Percentiles rank a stretch among this genome's conserved stretches.
These are phyloP conservation scores for Babesia bigemina DNA, from an alignment of 169 alveolate species.

Conservation along the genomic window DNA sequence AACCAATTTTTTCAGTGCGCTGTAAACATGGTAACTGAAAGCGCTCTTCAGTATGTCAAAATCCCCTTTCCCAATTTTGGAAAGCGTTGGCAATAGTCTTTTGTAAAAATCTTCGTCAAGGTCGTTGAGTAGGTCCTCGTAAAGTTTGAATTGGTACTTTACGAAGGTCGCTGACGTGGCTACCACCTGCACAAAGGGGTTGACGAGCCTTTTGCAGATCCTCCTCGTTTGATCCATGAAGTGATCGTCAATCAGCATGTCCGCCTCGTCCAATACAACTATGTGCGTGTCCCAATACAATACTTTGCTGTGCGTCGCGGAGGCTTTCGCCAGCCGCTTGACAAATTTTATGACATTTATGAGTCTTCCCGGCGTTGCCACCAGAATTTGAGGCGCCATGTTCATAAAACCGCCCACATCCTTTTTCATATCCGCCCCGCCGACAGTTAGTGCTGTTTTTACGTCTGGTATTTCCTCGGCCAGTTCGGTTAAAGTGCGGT, in stretches of 20 bases:
- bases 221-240: conserved; percentile 47
- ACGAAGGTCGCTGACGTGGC: conserved; percentile 69
- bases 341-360: conserved; percentile 54
- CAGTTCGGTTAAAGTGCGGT: conserved; percentile 32
- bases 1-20: background rate
- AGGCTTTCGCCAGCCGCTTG: conserved; percentile 5
- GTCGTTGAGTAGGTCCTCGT: conserved; percentile 44
- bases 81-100: background rate
- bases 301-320: conserved; percentile 4
- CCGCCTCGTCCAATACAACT: conserved; percentile 62
- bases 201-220: conserved; percentile 47
- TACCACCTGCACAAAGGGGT: conserved; percentile 59
- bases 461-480: conserved; percentile 14
- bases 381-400: conserved; percentile 47
- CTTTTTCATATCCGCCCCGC: conserved; percentile 46
- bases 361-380: conserved; percentile 80
- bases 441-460: conserved; percentile 26
- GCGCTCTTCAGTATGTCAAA: background rate
- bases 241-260: conserved; percentile 65
- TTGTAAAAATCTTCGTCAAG: conserved; percentile 10
- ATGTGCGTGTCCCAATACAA: conserved; percentile 12
- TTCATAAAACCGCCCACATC: conserved; percentile 44
- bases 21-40: conserved; percentile 5
- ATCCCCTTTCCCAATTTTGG: background rate
- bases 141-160: conserved; percentile 54